These are phyloP conservation scores for Termitomyces sp. DNA, from an alignment of 768 basidiomycete species.

Conservation along the genomic window DNA sequence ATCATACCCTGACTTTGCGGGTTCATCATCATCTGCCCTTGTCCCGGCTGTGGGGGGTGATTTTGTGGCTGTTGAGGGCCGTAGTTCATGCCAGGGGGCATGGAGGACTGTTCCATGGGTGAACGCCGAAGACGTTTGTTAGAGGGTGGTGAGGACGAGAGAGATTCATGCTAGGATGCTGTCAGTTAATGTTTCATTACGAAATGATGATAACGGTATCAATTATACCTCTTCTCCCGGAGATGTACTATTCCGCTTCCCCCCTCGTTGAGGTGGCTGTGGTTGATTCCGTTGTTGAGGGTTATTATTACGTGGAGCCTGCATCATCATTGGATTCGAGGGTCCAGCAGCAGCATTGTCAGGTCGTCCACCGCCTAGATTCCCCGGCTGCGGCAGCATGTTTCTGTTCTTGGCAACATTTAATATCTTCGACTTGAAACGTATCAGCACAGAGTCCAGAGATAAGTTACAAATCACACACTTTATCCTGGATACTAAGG, in stretches of 20 bases:
- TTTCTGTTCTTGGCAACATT: not conserved
- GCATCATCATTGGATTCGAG: constrained; percentile 31
- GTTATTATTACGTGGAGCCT: constrained; percentile 21
- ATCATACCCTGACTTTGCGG: constrained; percentile 32
- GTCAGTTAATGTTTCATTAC: not conserved
- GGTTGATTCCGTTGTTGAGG: constrained; percentile 21
- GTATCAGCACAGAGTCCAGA: not conserved
- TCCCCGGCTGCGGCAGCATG: constrained; percentile 14
- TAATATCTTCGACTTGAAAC: constrained; percentile 20
- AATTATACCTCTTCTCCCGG: constrained; percentile 52
- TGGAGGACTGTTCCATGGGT: constrained; percentile 40
- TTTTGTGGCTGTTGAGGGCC: constrained; percentile 18
- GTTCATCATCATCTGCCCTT: constrained; percentile 25
- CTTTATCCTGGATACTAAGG: constrained; percentile 48
- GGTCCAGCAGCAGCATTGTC: constrained; percentile 37
- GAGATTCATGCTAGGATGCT: constrained; percentile 34
- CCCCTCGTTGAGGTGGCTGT: constrained; percentile 21
- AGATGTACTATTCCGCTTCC: constrained; percentile 53
- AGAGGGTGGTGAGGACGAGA: constrained; percentile 52
- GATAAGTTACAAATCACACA: constrained; percentile 20
- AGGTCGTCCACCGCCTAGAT: constrained; percentile 14
- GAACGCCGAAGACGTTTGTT: constrained; percentile 49
- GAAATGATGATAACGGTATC: not conserved
- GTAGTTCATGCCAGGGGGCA: constrained; percentile 20
- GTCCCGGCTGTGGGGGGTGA: constrained; percentile 26